A percentile compares a stretch with the other conserved stretches of the same genome.
phyloP scores from a whole-genome alignment of 768 basidiomycete genomes.

The Suillus americanus region DNA sequence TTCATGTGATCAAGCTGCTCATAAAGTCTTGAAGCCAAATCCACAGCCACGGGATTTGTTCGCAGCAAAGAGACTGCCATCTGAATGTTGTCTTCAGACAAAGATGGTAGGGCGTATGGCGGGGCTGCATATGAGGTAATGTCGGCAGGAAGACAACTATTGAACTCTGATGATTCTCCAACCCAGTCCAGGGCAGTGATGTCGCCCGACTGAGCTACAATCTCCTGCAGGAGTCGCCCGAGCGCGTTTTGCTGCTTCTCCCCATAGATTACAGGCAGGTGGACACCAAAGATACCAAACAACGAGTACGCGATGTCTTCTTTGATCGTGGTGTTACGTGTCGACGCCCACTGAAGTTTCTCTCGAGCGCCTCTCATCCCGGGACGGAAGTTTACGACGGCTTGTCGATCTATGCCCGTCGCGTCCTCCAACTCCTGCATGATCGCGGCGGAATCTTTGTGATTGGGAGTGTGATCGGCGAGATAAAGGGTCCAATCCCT shows the following conservation, averaged over 20 bases:
- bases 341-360: background rate
- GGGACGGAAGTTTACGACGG: background rate
- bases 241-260: background rate
- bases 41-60: background rate
- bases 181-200: background rate
- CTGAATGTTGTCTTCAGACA: background rate
- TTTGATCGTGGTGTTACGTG: background rate
- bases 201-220: background rate
- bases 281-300: background rate
- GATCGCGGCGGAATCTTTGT: background rate
- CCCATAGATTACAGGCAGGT: background rate
- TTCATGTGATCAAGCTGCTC: background rate
- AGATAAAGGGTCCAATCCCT: background rate
- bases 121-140: background rate
- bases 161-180: background rate
- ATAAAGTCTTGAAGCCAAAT: background rate
- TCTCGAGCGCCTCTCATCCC: background rate
- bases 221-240: background rate
- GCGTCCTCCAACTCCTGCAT: background rate
- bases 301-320: background rate
- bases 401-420: background rate
- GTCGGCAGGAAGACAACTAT: background rate
- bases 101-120: background rate
- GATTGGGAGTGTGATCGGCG: background rate
- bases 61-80: background rate